A percentile compares a stretch with the other conserved stretches of the same genome.
These are phyloP conservation scores for Glebionis coronaria DNA, from an alignment of 129 eudicot genomes.

Conservation along the genomic window DNA sequence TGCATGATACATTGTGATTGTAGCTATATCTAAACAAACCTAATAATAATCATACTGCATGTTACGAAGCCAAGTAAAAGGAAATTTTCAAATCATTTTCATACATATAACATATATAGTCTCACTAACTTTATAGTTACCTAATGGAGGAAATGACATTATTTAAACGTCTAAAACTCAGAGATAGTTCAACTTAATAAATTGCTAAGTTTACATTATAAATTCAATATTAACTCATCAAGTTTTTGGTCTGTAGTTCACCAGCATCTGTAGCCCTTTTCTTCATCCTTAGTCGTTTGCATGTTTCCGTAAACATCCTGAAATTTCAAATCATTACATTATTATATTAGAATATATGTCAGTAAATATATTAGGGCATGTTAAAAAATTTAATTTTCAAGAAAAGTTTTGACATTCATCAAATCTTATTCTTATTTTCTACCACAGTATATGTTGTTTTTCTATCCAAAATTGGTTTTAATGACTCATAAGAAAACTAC, in stretches of 20 bases:
- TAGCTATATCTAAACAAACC: too few species aligned
- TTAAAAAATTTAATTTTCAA: not conserved
- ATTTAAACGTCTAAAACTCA: not conserved
- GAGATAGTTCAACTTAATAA: slow-evolving; percentile 1
- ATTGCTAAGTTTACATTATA: slow-evolving; percentile 3
- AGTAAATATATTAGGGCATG: not conserved
- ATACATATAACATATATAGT: not conserved
- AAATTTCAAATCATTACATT: not conserved
- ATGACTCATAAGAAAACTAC: not conserved
- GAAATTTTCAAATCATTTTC: too few species aligned
- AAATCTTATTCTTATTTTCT: too few species aligned
- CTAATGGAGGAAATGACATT: not conserved
- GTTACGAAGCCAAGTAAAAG: too few species aligned
- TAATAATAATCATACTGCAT: too few species aligned
- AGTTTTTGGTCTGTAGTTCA: slow-evolving; percentile 26
- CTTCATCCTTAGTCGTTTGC: slow-evolving; percentile 71
- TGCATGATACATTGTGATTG: too few species aligned
- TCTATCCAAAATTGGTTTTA: too few species aligned
- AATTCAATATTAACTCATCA: slow-evolving; percentile 16
- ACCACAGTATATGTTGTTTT: too few species aligned
- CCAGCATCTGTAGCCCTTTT: slow-evolving; percentile 43
- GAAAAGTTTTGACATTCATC: too few species aligned
- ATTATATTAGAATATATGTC: not conserved
- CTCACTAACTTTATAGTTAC: not conserved
- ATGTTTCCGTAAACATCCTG: slow-evolving; percentile 70